Conservation (phyloP, 1,139 yeast species). For the Geotrichum europaeum region DNA sequence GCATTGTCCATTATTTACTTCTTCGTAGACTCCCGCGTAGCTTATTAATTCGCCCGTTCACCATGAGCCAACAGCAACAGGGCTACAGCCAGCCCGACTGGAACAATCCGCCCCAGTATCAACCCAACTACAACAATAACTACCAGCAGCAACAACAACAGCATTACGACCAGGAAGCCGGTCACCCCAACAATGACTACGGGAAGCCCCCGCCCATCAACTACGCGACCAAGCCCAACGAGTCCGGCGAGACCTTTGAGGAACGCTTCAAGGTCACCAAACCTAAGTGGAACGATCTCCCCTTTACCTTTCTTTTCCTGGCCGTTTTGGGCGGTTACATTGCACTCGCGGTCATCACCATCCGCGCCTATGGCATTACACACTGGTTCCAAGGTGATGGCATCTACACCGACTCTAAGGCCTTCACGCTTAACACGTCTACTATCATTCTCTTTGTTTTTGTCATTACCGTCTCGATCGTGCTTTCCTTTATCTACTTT, state of each 20-base stretch:
- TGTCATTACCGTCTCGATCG: slow-evolving; percentile 55
- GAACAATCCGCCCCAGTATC: slow-evolving; percentile 5
- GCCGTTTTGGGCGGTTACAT: slow-evolving; percentile 61
- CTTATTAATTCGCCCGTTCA: not conserved
- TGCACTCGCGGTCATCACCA: slow-evolving; percentile 62
- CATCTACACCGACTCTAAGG: slow-evolving; percentile 49
- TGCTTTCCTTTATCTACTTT: slow-evolving; percentile 52
- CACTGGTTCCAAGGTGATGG: slow-evolving; percentile 57
- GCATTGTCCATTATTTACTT: not conserved
- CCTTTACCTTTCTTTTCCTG: slow-evolving; percentile 51
- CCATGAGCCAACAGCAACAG: slow-evolving; percentile 4
- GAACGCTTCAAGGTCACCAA: slow-evolving; percentile 61
- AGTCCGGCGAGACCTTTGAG: slow-evolving; percentile 47
- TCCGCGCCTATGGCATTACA: slow-evolving; percentile 55
- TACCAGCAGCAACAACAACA: slow-evolving; percentile 20
- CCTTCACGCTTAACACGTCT: slow-evolving; percentile 64
- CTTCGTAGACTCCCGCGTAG: not conserved
- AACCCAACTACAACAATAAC: slow-evolving; percentile 1
- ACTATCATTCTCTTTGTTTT: slow-evolving; percentile 67
- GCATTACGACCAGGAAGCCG: slow-evolving; percentile 14
- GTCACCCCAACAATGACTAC: slow-evolving; percentile 12
- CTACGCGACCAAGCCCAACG: slow-evolving; percentile 27
- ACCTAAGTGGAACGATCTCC: slow-evolving; percentile 59
- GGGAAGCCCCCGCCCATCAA: slow-evolving; percentile 25
- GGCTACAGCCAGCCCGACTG: not conserved